Percentiles rank a stretch among this genome's conserved stretches.
Evolutionary conservation across 495 filamentous ascomycete species (phyloP).

Genomic region (Lasiosphaeria hispida): DNA sequence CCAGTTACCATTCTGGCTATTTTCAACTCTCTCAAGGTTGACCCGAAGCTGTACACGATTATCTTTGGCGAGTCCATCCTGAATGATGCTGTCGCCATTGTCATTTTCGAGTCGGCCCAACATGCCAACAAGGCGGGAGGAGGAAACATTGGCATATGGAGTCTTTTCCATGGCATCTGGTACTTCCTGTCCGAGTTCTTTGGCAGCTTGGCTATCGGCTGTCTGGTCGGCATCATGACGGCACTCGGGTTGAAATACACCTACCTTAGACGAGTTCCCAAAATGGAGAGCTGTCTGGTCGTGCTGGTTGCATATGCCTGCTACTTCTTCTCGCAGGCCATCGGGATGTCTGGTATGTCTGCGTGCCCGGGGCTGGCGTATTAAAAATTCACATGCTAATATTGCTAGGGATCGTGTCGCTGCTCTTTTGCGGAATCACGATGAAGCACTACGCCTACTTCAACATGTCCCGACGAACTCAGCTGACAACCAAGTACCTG

Average conservation of each 20-base stretch:
- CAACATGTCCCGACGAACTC: conserved; percentile 98
- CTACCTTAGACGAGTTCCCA: conserved; percentile 83
- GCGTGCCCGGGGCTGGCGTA: background rate
- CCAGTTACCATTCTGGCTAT: conserved; percentile 97
- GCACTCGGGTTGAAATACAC: conserved; percentile 91
- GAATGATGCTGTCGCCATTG: conserved; percentile 97
- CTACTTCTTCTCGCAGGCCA: conserved; percentile 95
- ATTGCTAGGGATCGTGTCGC: conserved; percentile 83
- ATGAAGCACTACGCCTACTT: conserved; percentile 99
- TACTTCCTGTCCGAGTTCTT: conserved; percentile 96
- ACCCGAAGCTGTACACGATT: conserved; percentile 95
- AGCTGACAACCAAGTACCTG: conserved; percentile 96
- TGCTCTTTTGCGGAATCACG: conserved; percentile 96
- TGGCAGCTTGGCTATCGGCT: conserved; percentile 84
- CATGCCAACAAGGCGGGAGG: conserved; percentile 64
- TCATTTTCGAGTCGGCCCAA: conserved; percentile 96
- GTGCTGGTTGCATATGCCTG: conserved; percentile 92
- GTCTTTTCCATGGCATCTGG: conserved; percentile 84
- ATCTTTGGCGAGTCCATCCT: conserved; percentile 98
- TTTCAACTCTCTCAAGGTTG: conserved; percentile 98
- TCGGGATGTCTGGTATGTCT: conserved; percentile 86
- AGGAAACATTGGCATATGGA: conserved; percentile 64
- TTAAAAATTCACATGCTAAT: conserved; percentile 1
- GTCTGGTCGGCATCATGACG: conserved; percentile 80
- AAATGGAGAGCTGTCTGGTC: conserved; percentile 94